phyloP scores from a whole-genome alignment of 805 yeast species.

The Candida verbasci region DNA sequence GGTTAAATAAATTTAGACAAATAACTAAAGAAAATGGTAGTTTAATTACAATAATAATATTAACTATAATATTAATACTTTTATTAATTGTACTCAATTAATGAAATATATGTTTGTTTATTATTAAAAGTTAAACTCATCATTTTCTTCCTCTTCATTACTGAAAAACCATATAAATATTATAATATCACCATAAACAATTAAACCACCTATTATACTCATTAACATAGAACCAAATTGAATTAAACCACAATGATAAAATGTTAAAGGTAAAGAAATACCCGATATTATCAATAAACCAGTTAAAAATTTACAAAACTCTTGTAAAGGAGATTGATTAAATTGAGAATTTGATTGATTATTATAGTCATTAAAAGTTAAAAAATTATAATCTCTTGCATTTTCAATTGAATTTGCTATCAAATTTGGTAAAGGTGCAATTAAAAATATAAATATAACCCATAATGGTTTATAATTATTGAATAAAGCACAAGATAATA shows the following conservation, averaged over 20 bases:
- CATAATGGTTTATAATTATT: conserved; percentile 38
- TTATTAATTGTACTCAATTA: conserved; percentile 39
- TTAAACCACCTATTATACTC: conserved; percentile 42
- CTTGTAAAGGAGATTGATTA: conserved; percentile 35
- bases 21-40: conserved; percentile 39
- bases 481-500: conserved; percentile 43
- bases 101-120: background rate
- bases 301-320: conserved; percentile 34
- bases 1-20: conserved; percentile 28
- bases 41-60: conserved; percentile 35
- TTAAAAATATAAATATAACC: conserved; percentile 39
- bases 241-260: conserved; percentile 34
- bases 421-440: conserved; percentile 44
- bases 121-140: conserved; percentile 38
- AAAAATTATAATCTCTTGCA: conserved; percentile 35
- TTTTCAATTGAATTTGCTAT: conserved; percentile 33
- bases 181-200: conserved; percentile 41
- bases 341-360: conserved; percentile 34
- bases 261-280: conserved; percentile 38
- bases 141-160: conserved; percentile 41
- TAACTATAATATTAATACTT: conserved; percentile 36
- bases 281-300: conserved; percentile 41
- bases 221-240: conserved; percentile 36
- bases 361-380: conserved; percentile 39
- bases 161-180: conserved; percentile 45